A percentile compares a stretch with the other conserved stretches of the same genome.
Conservation (phyloP, 73 alveolate species). For the Tetrahymena borealis region DNA sequence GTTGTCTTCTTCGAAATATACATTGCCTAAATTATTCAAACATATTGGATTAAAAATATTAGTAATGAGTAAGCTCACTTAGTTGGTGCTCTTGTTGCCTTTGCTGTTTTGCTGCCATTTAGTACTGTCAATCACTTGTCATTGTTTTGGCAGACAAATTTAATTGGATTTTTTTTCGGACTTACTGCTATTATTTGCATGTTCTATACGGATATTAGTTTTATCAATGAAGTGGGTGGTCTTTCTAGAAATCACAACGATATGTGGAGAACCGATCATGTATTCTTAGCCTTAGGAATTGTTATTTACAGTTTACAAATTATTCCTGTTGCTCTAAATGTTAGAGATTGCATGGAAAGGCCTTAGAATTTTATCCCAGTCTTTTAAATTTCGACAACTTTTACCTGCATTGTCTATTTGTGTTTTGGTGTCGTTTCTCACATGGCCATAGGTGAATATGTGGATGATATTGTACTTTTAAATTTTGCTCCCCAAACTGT, state of each 20-base stretch:
- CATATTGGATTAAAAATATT: neutral
- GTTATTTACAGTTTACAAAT: neutral
- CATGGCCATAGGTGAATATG: neutral
- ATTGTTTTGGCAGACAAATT: neutral
- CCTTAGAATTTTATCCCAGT: neutral
- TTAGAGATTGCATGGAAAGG: neutral
- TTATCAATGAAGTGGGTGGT: neutral
- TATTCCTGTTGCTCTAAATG: neutral
- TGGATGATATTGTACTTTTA: neutral
- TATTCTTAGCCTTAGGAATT: neutral
- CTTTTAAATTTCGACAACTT: neutral
- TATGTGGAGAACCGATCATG: neutral
- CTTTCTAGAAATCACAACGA: neutral
- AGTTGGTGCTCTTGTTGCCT: neutral
- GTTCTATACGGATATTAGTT: neutral
- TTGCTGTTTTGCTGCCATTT: neutral
- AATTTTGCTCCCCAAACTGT: neutral
- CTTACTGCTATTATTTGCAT: neutral
- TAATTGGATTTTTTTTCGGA: neutral
- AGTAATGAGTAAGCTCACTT: neutral
- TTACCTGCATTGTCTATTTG: neutral
- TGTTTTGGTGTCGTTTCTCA: neutral
- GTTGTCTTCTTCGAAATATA: neutral
- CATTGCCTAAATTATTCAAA: neutral
- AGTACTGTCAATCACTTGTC: neutral